A percentile compares a stretch with the other conserved stretches of the same genome.
phyloP scores from a whole-genome alignment of 371 early-diverging fungal genomes.

The Syncephalastrum contaminatum region DNA sequence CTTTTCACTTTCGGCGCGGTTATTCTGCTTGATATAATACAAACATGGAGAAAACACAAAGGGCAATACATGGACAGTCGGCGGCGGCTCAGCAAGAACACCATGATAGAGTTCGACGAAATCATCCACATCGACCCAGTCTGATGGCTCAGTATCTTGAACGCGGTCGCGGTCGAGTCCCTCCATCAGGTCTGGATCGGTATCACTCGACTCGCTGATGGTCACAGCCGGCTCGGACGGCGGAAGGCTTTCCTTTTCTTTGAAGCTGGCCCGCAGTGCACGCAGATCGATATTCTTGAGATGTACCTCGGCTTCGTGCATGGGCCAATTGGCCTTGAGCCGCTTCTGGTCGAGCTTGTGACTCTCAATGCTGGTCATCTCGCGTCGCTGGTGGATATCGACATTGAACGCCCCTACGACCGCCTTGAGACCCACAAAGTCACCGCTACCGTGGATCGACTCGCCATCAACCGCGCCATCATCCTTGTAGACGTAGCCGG shows the following conservation, averaged over 20 bases:
- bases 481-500: conserved; percentile 44
- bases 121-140: conserved; percentile 52
- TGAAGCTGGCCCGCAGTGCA: conserved; percentile 33
- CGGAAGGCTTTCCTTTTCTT: neutral
- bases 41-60: conserved; percentile 63
- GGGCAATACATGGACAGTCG: conserved; percentile 51
- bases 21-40: conserved; percentile 59
- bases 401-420: conserved; percentile 40
- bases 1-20: conserved; percentile 39
- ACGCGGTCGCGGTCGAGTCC: conserved; percentile 30
- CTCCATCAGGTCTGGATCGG: conserved; percentile 34
- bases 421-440: conserved; percentile 46
- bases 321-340: conserved; percentile 46
- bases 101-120: conserved; percentile 36
- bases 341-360: conserved; percentile 34
- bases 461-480: conserved; percentile 20
- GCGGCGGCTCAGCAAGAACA: conserved; percentile 13
- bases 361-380: conserved; percentile 25
- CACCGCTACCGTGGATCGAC: conserved; percentile 28
- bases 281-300: conserved; percentile 47
- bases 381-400: conserved; percentile 50
- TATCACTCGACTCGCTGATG: conserved; percentile 17
- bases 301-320: conserved; percentile 51
- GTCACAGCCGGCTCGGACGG: conserved; percentile 2
- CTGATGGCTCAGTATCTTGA: conserved; percentile 39